A percentile compares a stretch with the other conserved stretches of the same genome.
Conservation (phyloP, 495 filamentous ascomycete species). For the Cudoniella acicularis region DNA sequence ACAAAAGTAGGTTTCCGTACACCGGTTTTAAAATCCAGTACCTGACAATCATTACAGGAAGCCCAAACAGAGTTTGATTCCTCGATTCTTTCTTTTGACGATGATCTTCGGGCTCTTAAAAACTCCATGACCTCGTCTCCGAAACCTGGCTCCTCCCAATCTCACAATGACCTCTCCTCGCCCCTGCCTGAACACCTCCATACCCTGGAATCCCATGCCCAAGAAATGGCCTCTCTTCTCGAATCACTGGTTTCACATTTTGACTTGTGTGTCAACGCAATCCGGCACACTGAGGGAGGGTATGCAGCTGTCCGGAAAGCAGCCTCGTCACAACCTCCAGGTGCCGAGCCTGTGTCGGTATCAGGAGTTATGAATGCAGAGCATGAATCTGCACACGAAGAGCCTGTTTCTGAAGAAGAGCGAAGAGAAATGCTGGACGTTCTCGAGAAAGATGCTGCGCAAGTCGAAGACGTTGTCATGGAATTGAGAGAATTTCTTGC, state of each 20-base stretch:
- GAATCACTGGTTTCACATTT: constrained; percentile 87
- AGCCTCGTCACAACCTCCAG: constrained; percentile 57
- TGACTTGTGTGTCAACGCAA: constrained; percentile 88
- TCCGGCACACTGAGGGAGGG: constrained; percentile 90
- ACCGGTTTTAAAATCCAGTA: no score
- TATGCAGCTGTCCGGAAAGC: constrained; percentile 62
- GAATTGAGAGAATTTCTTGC: constrained; percentile 75
- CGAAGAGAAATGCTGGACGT: constrained; percentile 80
- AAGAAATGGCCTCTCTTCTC: constrained; percentile 77
- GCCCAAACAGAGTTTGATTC: constrained; percentile 58
- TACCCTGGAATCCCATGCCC: constrained; percentile 70
- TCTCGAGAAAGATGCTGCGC: constrained; percentile 73
- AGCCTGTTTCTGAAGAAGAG: constrained; percentile 64
- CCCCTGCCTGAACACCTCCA: constrained; percentile 66
- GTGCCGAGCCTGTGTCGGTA: constrained; percentile 52
- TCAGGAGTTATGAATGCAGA: constrained; percentile 49
- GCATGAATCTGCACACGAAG: constrained; percentile 47
- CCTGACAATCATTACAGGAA: constrained; percentile 34
- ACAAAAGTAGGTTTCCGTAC: constrained; percentile 34
- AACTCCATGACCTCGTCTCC: constrained; percentile 31
- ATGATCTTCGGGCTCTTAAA: constrained; percentile 32
- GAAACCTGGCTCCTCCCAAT: constrained; percentile 29
- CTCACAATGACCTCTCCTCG: constrained; percentile 27
- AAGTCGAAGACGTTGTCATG: constrained; percentile 84
- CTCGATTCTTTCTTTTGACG: constrained; percentile 56